Conservation (phyloP, 2,329 filamentous ascomycete species). For the Talaromyces sp. region DNA sequence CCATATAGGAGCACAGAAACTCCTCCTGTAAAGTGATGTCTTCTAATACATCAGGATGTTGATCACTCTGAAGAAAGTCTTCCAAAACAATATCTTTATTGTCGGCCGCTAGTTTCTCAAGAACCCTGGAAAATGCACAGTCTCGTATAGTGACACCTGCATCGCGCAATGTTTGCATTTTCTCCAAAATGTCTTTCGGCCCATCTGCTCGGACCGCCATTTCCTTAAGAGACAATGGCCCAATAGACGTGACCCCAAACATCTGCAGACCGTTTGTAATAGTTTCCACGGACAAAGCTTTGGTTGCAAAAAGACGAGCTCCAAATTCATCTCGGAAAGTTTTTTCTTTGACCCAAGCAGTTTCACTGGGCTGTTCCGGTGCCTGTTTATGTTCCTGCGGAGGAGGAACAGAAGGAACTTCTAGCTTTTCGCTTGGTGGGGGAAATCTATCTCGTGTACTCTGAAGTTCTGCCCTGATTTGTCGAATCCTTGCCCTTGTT, state of each 20-base stretch:
- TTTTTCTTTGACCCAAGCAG: conserved; percentile 28
- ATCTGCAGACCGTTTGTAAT: conserved; percentile 65
- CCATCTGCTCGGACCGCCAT: conserved; percentile 63
- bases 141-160: conserved; percentile 58
- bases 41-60: conserved; percentile 60
- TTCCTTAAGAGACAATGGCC: conserved; percentile 70
- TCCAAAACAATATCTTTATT: conserved; percentile 50
- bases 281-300: conserved; percentile 65
- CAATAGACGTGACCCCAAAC: conserved; percentile 66
- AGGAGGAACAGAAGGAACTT: background rate
- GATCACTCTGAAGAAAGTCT: conserved; percentile 53
- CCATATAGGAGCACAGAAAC: conserved; percentile 49
- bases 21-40: conserved; percentile 50
- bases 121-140: conserved; percentile 59
- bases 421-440: conserved; percentile 12
- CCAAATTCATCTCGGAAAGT: conserved; percentile 63
- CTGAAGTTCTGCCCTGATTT: conserved; percentile 1
- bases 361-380: background rate
- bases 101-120: conserved; percentile 59
- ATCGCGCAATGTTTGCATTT: conserved; percentile 56
- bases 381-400: conserved; percentile 7
- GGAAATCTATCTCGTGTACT: conserved; percentile 9
- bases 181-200: conserved; percentile 50
- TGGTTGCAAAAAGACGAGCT: conserved; percentile 76
- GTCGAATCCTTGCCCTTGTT: background rate